Conservation (phyloP, 1,284 basidiomycete species). For the Pascua guehoae region DNA sequence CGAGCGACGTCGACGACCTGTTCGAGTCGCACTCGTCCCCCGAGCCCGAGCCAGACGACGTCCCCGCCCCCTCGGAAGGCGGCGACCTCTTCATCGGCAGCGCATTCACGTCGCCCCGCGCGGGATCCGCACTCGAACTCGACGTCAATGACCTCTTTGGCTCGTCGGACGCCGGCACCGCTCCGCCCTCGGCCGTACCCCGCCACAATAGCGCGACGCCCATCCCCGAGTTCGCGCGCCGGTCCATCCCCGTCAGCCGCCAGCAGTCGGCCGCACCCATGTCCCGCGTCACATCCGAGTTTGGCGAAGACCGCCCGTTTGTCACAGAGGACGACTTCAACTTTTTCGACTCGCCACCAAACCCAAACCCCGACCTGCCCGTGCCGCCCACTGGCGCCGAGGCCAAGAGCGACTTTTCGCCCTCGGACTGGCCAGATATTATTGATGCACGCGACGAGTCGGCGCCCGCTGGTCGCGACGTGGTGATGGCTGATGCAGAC, state of each 20-base stretch:
- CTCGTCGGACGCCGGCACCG: constrained; percentile 1
- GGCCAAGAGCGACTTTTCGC: no score
- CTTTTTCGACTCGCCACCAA: constrained; percentile 42
- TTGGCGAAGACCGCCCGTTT: not conserved
- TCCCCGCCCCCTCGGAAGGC: not conserved
- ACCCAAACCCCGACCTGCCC: constrained; percentile 5
- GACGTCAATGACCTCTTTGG: constrained; percentile 25
- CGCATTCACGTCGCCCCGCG: constrained; percentile 8
- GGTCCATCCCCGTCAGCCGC: no score
- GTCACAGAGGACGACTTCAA: constrained; percentile 47
- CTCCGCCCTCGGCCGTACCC: not conserved
- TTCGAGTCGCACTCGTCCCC: constrained; percentile 31
- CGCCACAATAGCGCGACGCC: not conserved
- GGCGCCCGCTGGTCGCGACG: not conserved
- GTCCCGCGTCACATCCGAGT: no score
- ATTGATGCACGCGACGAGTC: constrained; percentile 1
- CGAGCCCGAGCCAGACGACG: constrained; percentile 3
- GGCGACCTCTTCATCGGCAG: constrained; percentile 7
- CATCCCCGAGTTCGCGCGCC: not conserved
- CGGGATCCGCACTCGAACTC: constrained; percentile 6
- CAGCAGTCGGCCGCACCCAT: no score
- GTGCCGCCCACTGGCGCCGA: not conserved
- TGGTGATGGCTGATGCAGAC: not conserved
- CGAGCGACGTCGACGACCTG: constrained; percentile 36
- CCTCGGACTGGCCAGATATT: not conserved